Evolutionary conservation across 306 rosid species (phyloP), one percentile per base, ranked within the genome.

Genomic region (Dryas drummondii): DNA sequence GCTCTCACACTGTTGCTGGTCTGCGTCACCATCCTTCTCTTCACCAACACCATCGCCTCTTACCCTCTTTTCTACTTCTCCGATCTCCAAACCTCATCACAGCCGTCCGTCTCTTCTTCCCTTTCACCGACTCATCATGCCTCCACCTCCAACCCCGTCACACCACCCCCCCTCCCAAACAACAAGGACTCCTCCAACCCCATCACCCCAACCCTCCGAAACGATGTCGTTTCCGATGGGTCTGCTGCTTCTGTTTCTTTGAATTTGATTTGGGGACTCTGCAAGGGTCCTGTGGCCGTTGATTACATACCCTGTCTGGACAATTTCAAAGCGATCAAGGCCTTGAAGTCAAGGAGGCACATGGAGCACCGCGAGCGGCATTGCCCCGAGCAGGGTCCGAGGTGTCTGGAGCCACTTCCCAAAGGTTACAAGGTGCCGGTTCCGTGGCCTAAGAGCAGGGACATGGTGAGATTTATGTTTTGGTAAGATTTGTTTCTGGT

Each of bases 311-410:
- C 99, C 4, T 94, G 99, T 78, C 81, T 94, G 84, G 99, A 94
- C 83, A 94, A 94, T 48, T 54, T 26, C 27, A 41, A 60, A 75
- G 99, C 88, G 59, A 90, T 92, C 79, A 90, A 78, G 85, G 93
- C 92, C 19, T 82, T 94, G 80, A 67, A 56, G 63, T 82, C 90
- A 5, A 82, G 97, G 79, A 88, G 82, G 80, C 99, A 91, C 71
- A 94, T 92, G 99, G 97, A 94, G 79, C 98, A 92, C 62, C 89
- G 98, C 57, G 96, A 92, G 83, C 88, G 99, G 65, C 97, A 94
- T 75, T 94, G 99, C 74, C 97, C 97, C 11, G 47, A 50, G 46
- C 82, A 84, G 13, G 74, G 69, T 57, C 84, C 81, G 0, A 65
- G 72, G 10, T 94, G 99, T 73, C 84, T 92, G 92, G 68, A 86